phyloP scores from a whole-genome alignment of 2,329 filamentous ascomycete species.

The Botrytis deweyae region DNA sequence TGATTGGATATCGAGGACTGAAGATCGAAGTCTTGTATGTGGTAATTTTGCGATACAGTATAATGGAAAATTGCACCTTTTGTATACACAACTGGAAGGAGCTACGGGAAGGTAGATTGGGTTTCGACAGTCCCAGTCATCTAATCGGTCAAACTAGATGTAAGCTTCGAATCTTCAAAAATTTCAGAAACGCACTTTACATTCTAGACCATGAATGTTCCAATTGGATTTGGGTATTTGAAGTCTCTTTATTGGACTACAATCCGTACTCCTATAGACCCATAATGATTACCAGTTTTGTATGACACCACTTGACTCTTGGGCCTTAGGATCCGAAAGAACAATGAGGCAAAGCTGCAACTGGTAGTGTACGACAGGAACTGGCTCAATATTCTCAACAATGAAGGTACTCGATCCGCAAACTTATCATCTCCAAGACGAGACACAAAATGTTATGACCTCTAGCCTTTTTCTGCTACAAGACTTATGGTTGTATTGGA shows the following conservation, averaged over 20 bases:
- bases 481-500: accelerated
- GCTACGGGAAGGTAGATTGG: neutral
- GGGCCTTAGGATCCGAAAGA: neutral
- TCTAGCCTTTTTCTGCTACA: accelerated
- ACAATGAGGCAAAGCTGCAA: neutral
- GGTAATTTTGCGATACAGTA: too few species aligned
- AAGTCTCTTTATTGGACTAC: neutral
- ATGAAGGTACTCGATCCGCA: neutral
- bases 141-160: neutral
- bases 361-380: neutral
- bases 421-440: neutral
- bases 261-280: neutral
- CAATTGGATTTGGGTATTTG: neutral
- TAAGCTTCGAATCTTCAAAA: neutral
- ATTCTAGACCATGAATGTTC: neutral
- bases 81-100: neutral
- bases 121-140: neutral
- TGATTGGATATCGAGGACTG: too few species aligned
- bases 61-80: neutral
- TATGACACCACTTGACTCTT: neutral
- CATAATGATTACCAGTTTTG: neutral
- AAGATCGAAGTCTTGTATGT: neutral
- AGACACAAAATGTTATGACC: neutral
- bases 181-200: neutral
- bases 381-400: neutral